Evolutionary conservation across 2,329 filamentous ascomycete species (phyloP), one percentile per base, ranked within the genome.

Genomic region (Corinectria fuckeliana): DNA sequence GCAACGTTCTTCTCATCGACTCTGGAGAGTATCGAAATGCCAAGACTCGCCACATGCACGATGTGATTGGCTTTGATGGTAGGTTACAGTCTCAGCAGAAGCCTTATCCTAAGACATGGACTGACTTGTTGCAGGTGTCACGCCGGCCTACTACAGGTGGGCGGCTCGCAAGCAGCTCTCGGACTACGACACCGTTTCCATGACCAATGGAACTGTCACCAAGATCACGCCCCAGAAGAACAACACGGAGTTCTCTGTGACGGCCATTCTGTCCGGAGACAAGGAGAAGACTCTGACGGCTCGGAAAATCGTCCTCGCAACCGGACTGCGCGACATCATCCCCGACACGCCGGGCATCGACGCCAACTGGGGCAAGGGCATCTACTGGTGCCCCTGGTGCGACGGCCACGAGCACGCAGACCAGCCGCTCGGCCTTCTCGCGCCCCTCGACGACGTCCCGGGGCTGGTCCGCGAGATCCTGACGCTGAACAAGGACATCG

Each of bases 351-450:
- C 85, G 0, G 86, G 86, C 0, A 53, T 88, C 0, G 28, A 63
- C 7, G 81, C 86, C 54, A 82, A 80, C 66, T 88, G 83, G 80
- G 85, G 84, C 48, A 78, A 82, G 58, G 86, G 86, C 5, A 81
- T 88, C 50, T 88, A 76, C 74, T 88, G 85, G 84, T 88, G 86
- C 54, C 85, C 85, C 0, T 88, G 86, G 86, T 88, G 86, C 62
- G 86, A 88, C 67, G 86, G 86, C 11, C 78, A 82, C 62, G 86
- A 88, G 72, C 85, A 88, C 69, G 82, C 81, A 0, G 84, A 87
- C 67, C 85, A 88, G 61, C 58, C 79, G 0, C 77, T 88, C 1
- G 85, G 85, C 1, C 76, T 88, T 30, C 69, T 89, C 0, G 80
- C 77, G 1, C 62, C 75, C 1, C 70, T 87, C 0, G 65, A 75